Percentiles rank a stretch among this genome's conserved stretches.
Conservation (phyloP, 306 rosid genomes). For the Citrullus colocynthis region DNA sequence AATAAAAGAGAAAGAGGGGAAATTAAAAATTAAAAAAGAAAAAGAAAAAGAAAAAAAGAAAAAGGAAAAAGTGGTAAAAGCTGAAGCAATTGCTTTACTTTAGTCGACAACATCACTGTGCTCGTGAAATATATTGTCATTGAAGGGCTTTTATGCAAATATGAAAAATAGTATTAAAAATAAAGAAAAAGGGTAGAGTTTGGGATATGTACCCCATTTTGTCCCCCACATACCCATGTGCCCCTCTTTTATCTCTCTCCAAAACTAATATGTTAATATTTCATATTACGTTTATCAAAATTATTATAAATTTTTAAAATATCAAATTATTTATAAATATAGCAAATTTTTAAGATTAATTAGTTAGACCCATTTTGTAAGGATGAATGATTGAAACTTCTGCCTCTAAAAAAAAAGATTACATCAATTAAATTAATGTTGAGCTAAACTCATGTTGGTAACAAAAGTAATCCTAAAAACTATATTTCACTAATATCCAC, state of each 20-base stretch:
- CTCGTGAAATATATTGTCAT: background rate
- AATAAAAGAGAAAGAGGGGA: background rate
- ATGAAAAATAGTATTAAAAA: background rate
- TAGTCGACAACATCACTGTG: constrained; percentile 8
- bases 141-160: background rate
- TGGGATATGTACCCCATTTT: background rate
- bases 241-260: background rate
- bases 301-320: too few species aligned
- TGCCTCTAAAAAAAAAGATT: too few species aligned
- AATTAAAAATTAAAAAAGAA: background rate
- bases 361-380: too few species aligned
- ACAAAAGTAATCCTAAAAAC: too few species aligned
- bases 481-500: too few species aligned
- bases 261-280: too few species aligned
- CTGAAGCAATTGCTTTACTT: constrained; percentile 6
- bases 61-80: background rate
- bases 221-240: background rate
- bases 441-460: too few species aligned
- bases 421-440: too few species aligned
- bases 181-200: background rate
- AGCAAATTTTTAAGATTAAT: too few species aligned
- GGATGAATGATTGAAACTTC: too few species aligned
- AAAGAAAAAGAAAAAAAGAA: background rate
- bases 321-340: too few species aligned
- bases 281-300: too few species aligned